Base-by-base conservation (phyloP, 257 asterid species). In the Ligustrum vulgare region DNA sequence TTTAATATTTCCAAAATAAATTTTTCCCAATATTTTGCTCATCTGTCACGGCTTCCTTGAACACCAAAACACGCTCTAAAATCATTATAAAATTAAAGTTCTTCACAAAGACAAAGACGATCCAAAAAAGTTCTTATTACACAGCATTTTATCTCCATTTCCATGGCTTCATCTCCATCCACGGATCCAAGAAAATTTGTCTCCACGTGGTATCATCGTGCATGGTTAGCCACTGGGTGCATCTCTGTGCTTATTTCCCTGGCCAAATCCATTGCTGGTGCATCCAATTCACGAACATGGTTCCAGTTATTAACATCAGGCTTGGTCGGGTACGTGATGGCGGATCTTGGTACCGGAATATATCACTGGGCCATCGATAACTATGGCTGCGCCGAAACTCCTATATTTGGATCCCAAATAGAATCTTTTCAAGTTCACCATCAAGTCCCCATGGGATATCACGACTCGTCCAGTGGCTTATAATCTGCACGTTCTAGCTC, bases 321-420 rank as follows among this genome's bases (percentile, higher is more conserved):
- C 49, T 9, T 35, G 62, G 63, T 74, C 3, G 90, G 86, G 37
- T 84, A 84, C 72, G 76, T 86, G 13, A 56, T 86, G 1, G 75
- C 89, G 0, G 89, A 86, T 36, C 79, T 83, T 0, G 84, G 78
- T 71, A 81, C 84, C 0, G 87, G 89, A 32, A 75, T 83, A 13
- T 86, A 84, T 68, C 90, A 86, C 15, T 86, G 90, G 90, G 90
- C 81, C 4, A 84, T 86, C 10, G 90, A 86, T 34, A 86, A 86
- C 51, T 86, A 84, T 37, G 90, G 90, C 22, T 45, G 68, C 2
- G 82, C 56, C 2, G 33, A 83, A 43, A 82, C 86, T 5, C 90
- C 86, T 10, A 69, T 82, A 28, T 80, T 81, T 25, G 85, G 88
- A 3, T 9, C 35, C 18, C 90, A 86, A 75, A 82, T 86, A 0